These are phyloP conservation scores for Pseudozyma pruni DNA, from an alignment of 1,284 basidiomycete species.

Conservation along the genomic window DNA sequence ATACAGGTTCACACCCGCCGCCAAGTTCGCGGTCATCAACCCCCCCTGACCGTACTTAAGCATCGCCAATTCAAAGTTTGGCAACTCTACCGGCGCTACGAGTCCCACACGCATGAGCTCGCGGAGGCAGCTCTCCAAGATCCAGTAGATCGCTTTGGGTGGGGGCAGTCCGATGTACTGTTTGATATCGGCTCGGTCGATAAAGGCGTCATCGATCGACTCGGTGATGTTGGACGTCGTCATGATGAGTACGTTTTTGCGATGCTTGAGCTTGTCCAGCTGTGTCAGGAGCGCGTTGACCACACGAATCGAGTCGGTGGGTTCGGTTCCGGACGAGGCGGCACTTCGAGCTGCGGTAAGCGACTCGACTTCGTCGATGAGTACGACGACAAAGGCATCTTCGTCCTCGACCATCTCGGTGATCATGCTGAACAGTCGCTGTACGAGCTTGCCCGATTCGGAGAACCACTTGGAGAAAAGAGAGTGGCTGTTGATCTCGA, in stretches of 20 bases:
- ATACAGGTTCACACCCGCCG: conserved; percentile 73
- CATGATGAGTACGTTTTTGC: conserved; percentile 94
- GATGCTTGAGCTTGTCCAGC: conserved; percentile 90
- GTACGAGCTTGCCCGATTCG: conserved; percentile 97
- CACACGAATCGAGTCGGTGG: conserved; percentile 92
- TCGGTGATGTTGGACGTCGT: conserved; percentile 94
- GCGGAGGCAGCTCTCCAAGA: conserved; percentile 81
- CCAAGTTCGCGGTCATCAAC: neutral
- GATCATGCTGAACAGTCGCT: conserved; percentile 88
- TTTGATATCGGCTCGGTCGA: conserved; percentile 95
- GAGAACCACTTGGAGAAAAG: conserved; percentile 76
- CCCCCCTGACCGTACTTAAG: neutral
- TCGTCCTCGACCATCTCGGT: conserved; percentile 88
- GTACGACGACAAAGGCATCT: conserved; percentile 87
- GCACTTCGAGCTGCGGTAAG: conserved; percentile 91
- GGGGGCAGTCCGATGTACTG: conserved; percentile 93
- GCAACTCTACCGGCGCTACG: conserved; percentile 69
- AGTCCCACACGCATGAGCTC: conserved; percentile 84
- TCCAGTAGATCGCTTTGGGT: conserved; percentile 90
- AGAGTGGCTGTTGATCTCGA: conserved; percentile 83
- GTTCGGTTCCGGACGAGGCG: conserved; percentile 93
- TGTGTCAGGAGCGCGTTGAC: conserved; percentile 98
- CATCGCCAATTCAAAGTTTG: conserved; percentile 3
- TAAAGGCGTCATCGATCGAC: conserved; percentile 93
- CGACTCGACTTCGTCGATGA: conserved; percentile 96